Percentiles rank a stretch among this genome's conserved stretches.
Conservation (phyloP, 257 asterid genomes). For the Solanum habrochaites region DNA sequence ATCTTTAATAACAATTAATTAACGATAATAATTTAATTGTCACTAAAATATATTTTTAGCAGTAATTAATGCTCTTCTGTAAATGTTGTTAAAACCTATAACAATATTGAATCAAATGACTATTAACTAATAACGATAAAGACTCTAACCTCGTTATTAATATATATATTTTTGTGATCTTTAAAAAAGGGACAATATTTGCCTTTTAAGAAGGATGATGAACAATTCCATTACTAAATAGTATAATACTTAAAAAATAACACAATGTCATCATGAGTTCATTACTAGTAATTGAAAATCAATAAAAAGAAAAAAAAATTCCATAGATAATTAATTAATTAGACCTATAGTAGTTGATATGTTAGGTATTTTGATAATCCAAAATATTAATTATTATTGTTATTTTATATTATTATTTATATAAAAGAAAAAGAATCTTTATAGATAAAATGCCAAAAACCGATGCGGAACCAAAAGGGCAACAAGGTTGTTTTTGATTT, state of each 20-base stretch:
- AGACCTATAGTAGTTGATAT: neutral
- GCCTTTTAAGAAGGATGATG: neutral
- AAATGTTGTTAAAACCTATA: no score
- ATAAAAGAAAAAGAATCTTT: neutral
- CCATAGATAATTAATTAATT: neutral
- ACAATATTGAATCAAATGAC: fast-evolving
- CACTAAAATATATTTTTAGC: no score
- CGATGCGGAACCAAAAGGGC: no score
- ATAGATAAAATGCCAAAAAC: conserved; percentile 9
- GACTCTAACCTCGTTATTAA: no score
- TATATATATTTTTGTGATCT: no score
- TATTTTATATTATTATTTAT: neutral
- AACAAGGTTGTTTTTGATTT: no score
- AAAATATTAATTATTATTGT: neutral
- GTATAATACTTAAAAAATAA: neutral
- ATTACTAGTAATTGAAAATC: neutral
- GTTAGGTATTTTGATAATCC: neutral
- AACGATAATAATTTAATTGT: no score
- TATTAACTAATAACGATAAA: no score
- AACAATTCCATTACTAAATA: neutral
- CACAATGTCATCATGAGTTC: neutral
- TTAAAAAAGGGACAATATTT: neutral
- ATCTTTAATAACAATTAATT: no score
- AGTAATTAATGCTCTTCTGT: fast-evolving
- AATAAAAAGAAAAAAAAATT: neutral